Base-by-base conservation (phyloP, 1,284 basidiomycete genomes). In the Trichosporon sp. region DNA sequence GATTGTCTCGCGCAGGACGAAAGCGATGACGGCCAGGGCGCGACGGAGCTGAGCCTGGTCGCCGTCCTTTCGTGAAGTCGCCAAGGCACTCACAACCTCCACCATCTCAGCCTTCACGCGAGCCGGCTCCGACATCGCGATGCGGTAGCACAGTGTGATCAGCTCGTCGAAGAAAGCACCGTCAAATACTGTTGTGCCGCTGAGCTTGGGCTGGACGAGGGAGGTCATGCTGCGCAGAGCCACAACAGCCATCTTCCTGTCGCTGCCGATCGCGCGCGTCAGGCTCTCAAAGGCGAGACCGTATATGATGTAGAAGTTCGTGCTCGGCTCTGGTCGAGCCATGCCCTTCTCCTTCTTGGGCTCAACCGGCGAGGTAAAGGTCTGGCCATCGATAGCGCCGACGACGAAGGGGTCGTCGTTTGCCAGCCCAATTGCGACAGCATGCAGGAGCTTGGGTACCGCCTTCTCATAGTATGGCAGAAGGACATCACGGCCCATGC, bases 201-300 rank as follows among this genome's bases (percentile, higher is more conserved):
- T 86, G 70, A 92, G 91, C 69, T 89, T 86, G 1, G 89, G 88
- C 32, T 86, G 83, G 13, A 95, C 87, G 13, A 98, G 84, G 61
- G 84, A 88, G 67, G 89, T 88, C 59, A 98, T 83, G 0, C 92
- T 87, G 70, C 88, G 86, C 13, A 98, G 84, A 5, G 91, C 87
- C n/a, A 89, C 83, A 6, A 83, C 71, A 27, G 86, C 82, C 63
- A 72, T 64, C 16, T 68, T 52, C n/a, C 70, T 56, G 62, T 78
- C 75, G 68, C 88, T 84, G 34, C 87, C 80, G 0, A 88, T 85
- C 1, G 88, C 85, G 1, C 86, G 85, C 1, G 89, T 87, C 10
- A 98, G 83, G 0, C 91, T 87, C 77, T 99, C 95, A 70, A 92
- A 97, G 0, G 95, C 89, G 21, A 99, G 85, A 11, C 95, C 95